phyloP scores from a whole-genome alignment of 2,329 filamentous ascomycete species.

The Tolypocladium capitatum region DNA sequence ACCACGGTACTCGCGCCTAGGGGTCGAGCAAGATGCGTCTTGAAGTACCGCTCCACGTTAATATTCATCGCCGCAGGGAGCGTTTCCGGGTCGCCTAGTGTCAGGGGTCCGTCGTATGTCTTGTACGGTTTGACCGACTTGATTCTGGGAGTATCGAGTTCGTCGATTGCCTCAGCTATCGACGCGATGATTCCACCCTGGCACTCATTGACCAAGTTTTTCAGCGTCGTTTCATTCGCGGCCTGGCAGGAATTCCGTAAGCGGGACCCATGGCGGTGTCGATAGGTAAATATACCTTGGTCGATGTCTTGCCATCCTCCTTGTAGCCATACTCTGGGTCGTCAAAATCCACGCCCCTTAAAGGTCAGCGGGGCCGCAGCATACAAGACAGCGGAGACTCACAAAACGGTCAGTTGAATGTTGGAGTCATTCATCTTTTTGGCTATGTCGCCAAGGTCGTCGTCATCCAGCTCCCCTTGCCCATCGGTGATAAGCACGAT shows the following conservation, averaged over 20 bases:
- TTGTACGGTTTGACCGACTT: slow-evolving; percentile 66
- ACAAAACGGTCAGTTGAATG: slow-evolving; percentile 72
- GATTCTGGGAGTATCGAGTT: slow-evolving; percentile 62
- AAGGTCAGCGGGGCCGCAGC: neutral
- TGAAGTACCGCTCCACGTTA: slow-evolving; percentile 81
- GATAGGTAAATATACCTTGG: slow-evolving; percentile 41
- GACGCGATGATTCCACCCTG: slow-evolving; percentile 64
- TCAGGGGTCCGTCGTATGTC: slow-evolving; percentile 67
- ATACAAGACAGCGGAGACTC: slow-evolving; percentile 21
- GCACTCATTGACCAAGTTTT: slow-evolving; percentile 52
- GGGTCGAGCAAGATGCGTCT: slow-evolving; percentile 63
- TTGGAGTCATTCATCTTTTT: slow-evolving; percentile 60
- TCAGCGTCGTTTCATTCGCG: slow-evolving; percentile 59
- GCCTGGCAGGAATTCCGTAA: slow-evolving; percentile 11
- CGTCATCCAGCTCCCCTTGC: slow-evolving; percentile 55
- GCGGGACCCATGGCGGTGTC: neutral
- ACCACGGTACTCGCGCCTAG: slow-evolving; percentile 70
- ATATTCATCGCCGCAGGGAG: slow-evolving; percentile 69
- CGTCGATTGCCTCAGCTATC: slow-evolving; percentile 69
- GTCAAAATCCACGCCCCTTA: slow-evolving; percentile 83
- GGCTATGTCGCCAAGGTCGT: slow-evolving; percentile 57
- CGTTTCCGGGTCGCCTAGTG: slow-evolving; percentile 61
- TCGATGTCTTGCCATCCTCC: slow-evolving; percentile 66
- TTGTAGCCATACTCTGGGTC: slow-evolving; percentile 81
- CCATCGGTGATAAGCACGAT: slow-evolving; percentile 83